phyloP scores from a whole-genome alignment of 768 basidiomycete genomes.

The Kockovaella imperatae region DNA sequence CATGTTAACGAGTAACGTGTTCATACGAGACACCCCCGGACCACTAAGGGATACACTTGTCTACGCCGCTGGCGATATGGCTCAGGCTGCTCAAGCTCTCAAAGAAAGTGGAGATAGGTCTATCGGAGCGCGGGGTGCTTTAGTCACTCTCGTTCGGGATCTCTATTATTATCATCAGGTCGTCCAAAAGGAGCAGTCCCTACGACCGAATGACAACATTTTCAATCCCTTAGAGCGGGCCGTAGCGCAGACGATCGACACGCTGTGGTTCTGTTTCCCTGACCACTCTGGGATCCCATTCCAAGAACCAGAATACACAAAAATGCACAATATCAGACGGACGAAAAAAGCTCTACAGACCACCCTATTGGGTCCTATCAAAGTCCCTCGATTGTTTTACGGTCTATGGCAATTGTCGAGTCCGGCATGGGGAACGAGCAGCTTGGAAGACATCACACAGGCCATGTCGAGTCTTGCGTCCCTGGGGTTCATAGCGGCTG shows the following conservation, averaged over 20 bases:
- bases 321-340: slow-evolving; percentile 2
- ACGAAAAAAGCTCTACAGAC: slow-evolving; percentile 14
- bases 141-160: background rate
- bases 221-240: no score
- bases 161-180: background rate
- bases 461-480: slow-evolving; percentile 62
- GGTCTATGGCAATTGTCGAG: slow-evolving; percentile 82
- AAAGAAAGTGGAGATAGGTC: slow-evolving; percentile 1
- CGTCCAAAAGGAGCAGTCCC: no score
- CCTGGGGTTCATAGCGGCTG: slow-evolving; percentile 55
- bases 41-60: no score
- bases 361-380: slow-evolving; percentile 33
- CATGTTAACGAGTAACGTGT: background rate
- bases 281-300: no score
- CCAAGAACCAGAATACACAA: background rate
- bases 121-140: background rate
- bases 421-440: slow-evolving; percentile 73
- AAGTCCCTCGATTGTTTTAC: slow-evolving; percentile 61
- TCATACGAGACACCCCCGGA: no score
- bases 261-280: no score
- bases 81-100: slow-evolving; percentile 1
- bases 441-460: slow-evolving; percentile 57
- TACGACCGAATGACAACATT: no score
- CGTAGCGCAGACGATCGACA: no score
- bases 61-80: slow-evolving; percentile 1